Percentiles rank a stretch among this genome's conserved stretches.
Evolutionary conservation across 2,329 filamentous ascomycete species (phyloP).

Genomic region (Colletotrichum lini): DNA sequence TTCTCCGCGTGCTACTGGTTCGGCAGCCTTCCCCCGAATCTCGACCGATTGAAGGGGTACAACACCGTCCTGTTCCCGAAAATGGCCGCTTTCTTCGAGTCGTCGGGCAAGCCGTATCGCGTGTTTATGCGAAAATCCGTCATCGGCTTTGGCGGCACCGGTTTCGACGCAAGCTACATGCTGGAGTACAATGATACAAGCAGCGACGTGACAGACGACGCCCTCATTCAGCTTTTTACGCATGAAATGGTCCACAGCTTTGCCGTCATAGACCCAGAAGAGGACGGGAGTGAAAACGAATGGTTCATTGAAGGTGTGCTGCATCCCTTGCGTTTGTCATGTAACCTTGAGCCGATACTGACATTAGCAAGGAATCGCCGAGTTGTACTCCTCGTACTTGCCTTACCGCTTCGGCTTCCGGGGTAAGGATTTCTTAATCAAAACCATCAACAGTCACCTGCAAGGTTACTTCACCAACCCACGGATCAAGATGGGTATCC

Average conservation of each 20-base stretch:
- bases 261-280: constrained; percentile 23
- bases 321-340: neutral
- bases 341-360: neutral
- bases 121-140: constrained; percentile 40
- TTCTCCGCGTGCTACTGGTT: constrained; percentile 41
- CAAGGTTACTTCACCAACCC: constrained; percentile 40
- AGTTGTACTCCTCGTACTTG: constrained; percentile 35
- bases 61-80: constrained; percentile 39
- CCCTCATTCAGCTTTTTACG: constrained; percentile 27
- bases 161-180: constrained; percentile 38
- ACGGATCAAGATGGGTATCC: constrained; percentile 22
- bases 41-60: constrained; percentile 34
- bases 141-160: constrained; percentile 32
- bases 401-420: constrained; percentile 41
- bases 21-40: constrained; percentile 34
- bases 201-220: constrained; percentile 20
- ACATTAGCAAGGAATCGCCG: constrained; percentile 28
- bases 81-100: constrained; percentile 33
- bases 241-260: constrained; percentile 44
- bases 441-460: constrained; percentile 30
- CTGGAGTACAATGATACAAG: constrained; percentile 38
- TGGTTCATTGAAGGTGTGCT: constrained; percentile 41
- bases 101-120: constrained; percentile 31
- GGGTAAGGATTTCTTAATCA: constrained; percentile 32
- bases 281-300: constrained; percentile 37